Evolutionary conservation across 2,329 filamentous ascomycete genomes (phyloP).

Genomic region (Dichotomopilus funicola): DNA sequence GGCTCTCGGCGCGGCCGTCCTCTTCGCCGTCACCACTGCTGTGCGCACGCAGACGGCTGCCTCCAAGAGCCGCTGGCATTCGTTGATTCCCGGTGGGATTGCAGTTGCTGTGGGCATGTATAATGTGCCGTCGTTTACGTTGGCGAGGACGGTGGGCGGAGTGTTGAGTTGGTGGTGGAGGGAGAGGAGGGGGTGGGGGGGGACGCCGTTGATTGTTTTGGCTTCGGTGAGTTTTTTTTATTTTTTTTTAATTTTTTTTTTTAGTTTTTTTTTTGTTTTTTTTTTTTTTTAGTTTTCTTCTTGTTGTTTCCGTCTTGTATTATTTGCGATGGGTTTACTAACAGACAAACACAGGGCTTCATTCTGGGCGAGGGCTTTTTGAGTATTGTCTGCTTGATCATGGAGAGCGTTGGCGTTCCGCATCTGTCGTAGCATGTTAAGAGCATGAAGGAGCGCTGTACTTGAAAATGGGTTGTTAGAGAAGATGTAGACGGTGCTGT

Average conservation of each 20-base stretch:
- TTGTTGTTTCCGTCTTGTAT: no score
- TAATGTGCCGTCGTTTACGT: constrained; percentile 91
- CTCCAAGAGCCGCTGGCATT: constrained; percentile 53
- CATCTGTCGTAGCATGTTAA: constrained; percentile 12
- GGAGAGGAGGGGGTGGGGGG: constrained; percentile 43
- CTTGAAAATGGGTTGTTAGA: no score
- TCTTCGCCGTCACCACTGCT: constrained; percentile 68
- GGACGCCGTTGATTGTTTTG: constrained; percentile 80
- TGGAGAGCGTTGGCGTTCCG: constrained; percentile 47
- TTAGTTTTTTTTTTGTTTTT: no score
- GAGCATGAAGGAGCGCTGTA: no score
- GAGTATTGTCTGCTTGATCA: constrained; percentile 79
- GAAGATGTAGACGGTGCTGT: no score
- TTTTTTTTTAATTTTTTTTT: not conserved
- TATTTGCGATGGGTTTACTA: no score
- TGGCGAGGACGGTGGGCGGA: constrained; percentile 80
- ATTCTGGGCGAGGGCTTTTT: constrained; percentile 89
- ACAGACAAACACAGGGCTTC: constrained; percentile 51
- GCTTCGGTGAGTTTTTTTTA: constrained; percentile 51
- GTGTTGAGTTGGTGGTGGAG: constrained; percentile 71
- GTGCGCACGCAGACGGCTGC: constrained; percentile 55
- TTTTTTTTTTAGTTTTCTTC: no score
- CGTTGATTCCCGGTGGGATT: constrained; percentile 82
- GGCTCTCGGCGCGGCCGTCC: constrained; percentile 63
- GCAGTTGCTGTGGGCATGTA: constrained; percentile 96